Base-by-base conservation (phyloP, 108 stramenopile genomes). In the Nitzschia inconspicua region DNA sequence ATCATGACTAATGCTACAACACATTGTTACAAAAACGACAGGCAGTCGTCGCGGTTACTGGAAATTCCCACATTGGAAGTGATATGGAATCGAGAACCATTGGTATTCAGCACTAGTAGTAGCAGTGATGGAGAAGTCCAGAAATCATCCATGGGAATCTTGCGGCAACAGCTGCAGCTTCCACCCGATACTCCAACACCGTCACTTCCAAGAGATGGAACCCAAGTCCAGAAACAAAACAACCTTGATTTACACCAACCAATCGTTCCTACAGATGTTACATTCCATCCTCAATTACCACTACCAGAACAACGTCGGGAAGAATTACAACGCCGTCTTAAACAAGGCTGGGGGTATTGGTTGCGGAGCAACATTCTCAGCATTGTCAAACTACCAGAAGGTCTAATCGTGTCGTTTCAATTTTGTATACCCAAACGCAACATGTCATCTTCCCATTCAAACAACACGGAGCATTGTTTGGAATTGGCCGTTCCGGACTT, bases 341-440 rank as follows among this genome's bases (percentile, higher is more conserved):
- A 18, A 35, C 1, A 6, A 13, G 53, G 53, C 25, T 54, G 53
- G 53, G 53, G 53, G 32, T 35, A 34, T 54, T 54, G 53, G 53
- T 37, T 54, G 36, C 32, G 30, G 24, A 37, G 4, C 16, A 31
- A 54, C 32, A 18, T 54, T 16, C 16, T 32, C 30, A 54, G 53
- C 36, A 3, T 54, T 23, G 32, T 35, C 30, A 54, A 54, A 22
- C 9, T 54, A 19, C 53, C 53, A 13, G 53, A 54, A 19, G 53
- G 53, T 3, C 28, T 54, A 16, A 10, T 54, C 3, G 44, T 46
- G 24, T 46, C 44, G 7, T 25, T 2, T 25, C 1, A 19, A 1
- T 25, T 25, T 22, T 37, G 36, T 37, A 8, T 10, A 37, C 27
- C 11, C 19, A 13, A 4, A 4, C 3, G 9, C 11, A 24, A 31